Conservation (phyloP, 257 asterid species). For the Cynanchum wilfordii region DNA sequence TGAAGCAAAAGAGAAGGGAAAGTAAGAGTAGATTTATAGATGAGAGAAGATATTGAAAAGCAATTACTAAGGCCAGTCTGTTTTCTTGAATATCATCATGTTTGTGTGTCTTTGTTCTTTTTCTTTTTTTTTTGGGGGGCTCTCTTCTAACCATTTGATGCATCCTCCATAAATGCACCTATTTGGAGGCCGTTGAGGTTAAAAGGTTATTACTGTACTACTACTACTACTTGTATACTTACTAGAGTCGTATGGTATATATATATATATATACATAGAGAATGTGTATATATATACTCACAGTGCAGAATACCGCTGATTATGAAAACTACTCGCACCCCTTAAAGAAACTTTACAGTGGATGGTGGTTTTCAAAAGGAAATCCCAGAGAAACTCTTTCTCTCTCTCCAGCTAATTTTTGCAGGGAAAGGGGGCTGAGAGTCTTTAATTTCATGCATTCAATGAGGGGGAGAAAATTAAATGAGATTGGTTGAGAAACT, state of each 20-base stretch:
- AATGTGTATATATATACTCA: constrained; percentile 7
- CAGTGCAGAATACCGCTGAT: constrained; percentile 13
- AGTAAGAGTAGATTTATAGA: constrained; percentile 48
- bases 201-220: not conserved
- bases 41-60: constrained; percentile 26
- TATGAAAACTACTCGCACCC: constrained; percentile 16
- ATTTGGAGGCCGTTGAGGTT: constrained; percentile 39
- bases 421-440: constrained; percentile 55
- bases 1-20: constrained; percentile 13
- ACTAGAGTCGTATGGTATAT: not conserved
- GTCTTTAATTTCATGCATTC: constrained; percentile 57
- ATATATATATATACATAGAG: not conserved
- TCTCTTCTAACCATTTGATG: constrained; percentile 38
- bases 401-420: constrained; percentile 54
- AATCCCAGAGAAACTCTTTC: constrained; percentile 19
- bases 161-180: constrained; percentile 61
- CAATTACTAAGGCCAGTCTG: constrained; percentile 65
- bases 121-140: not conserved
- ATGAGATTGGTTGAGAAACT: constrained; percentile 64
- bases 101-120: constrained; percentile 13
- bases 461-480: constrained; percentile 56
- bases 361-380: constrained; percentile 20
- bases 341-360: constrained; percentile 17
- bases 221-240: too few relatives aligned
- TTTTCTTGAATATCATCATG: constrained; percentile 53